Conservation (phyloP, 352 stramenopile genomes). For the Plasmopara halstedii region DNA sequence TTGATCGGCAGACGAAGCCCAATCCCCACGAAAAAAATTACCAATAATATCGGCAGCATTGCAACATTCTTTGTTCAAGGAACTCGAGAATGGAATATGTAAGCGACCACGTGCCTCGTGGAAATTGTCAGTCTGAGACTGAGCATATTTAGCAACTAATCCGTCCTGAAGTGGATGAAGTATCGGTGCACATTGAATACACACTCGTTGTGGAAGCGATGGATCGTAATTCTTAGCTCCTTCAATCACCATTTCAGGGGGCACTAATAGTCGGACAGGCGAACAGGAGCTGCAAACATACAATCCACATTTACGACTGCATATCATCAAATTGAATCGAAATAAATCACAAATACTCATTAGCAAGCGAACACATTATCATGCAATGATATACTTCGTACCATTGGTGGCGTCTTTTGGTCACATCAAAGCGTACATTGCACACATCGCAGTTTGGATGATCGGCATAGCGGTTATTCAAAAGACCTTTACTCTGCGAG, state of each 20-base stretch:
- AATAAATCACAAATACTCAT: neutral
- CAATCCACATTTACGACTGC: constrained; percentile 28
- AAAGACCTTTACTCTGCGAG: constrained; percentile 30
- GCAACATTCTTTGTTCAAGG: constrained; percentile 47
- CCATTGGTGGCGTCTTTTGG: constrained; percentile 53
- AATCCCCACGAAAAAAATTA: constrained; percentile 62
- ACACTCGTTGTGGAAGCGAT: constrained; percentile 49
- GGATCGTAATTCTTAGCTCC: constrained; percentile 45
- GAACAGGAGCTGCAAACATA: constrained; percentile 52
- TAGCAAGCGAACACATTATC: neutral
- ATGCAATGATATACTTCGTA: constrained; percentile 4
- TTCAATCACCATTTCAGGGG: constrained; percentile 33
- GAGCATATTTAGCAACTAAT: constrained; percentile 35
- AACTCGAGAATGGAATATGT: constrained; percentile 46
- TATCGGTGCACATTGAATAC: constrained; percentile 38
- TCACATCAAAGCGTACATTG: constrained; percentile 48
- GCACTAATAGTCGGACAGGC: constrained; percentile 38
- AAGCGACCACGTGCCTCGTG: constrained; percentile 34
- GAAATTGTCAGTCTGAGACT: constrained; percentile 34
- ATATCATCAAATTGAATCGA: neutral
- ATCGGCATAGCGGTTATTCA: constrained; percentile 63
- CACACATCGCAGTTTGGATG: constrained; percentile 58
- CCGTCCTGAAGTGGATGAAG: constrained; percentile 43
- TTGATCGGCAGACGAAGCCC: constrained; percentile 32
- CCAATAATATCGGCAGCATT: constrained; percentile 58